Percentiles rank a stretch among this genome's conserved stretches.
These are phyloP conservation scores for Leishmania tarentolae DNA, from an alignment of 208 protist genomes.

Conservation along the genomic window DNA sequence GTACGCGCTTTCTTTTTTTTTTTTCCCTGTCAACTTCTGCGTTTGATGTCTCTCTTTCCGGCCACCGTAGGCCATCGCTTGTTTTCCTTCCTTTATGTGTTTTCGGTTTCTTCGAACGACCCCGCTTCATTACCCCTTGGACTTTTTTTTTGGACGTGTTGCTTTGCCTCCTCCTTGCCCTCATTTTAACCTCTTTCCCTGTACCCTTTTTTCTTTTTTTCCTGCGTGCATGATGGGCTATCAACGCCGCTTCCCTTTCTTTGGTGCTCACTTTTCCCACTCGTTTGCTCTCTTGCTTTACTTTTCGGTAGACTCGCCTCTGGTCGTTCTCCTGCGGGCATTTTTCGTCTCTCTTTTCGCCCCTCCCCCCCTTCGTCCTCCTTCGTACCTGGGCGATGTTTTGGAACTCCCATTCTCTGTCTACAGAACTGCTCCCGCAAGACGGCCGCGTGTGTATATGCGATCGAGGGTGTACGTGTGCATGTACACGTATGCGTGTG, in stretches of 20 bases:
- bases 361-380: neutral
- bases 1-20: neutral
- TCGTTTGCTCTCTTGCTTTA: neutral
- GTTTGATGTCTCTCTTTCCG: neutral
- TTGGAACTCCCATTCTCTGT: neutral
- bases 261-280: neutral
- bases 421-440: neutral
- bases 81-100: neutral
- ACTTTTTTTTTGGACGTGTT: neutral
- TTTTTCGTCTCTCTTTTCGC: neutral
- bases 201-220: no score
- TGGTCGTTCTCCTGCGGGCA: neutral
- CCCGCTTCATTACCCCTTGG: neutral
- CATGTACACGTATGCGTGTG: neutral
- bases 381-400: neutral
- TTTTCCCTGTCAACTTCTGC: neutral
- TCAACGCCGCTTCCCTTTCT: neutral
- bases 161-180: neutral
- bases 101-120: neutral
- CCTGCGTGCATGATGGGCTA: neutral
- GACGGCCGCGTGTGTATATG: neutral
- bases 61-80: neutral
- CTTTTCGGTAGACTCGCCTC: neutral
- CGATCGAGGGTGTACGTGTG: neutral
- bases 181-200: no score